Base-by-base conservation (phyloP, 1,139 yeast genomes). In the Yamadazyma jaroonii region DNA sequence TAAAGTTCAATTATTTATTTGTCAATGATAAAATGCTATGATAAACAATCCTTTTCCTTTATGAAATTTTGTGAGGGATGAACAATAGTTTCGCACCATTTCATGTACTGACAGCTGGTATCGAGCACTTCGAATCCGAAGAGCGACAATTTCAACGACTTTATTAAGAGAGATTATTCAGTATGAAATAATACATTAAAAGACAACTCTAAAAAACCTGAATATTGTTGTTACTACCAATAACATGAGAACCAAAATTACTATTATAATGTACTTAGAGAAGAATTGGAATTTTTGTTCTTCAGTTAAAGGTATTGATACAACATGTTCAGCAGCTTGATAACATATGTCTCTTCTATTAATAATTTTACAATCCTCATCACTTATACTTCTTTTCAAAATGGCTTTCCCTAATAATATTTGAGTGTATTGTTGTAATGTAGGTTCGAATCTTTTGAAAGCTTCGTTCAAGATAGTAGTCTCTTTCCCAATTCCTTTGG, bases 311-410 rank as follows among this genome's bases (percentile, higher is more conserved):
- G 76, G 76, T 22, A 71, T 70, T 42, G 68, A 61, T 8, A 69
- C 69, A 23, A 70, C 74, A 42, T 65, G 64, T 36, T 66, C 73
- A 1, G 72, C 69, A 1, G 76, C 74, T 44, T 59, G 70, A 38
- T 53, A 62, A 38, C 77, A 71, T 15, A 70, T 54, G 12, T 63
- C 64, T 44, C 77, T 51, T 39, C 77, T 51, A 35, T 52, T 56
- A 23, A 70, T 56, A 29, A 69, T 48, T 42, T 57, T 62, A 44
- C 75, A 70, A 29, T 64, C 64, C 3, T 38, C 28, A 3, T 41
- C 49, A n/a, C 49, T 48, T 20, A 71, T 52, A 3, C 63, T 64
- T 39, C 66, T 47, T 44, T 67, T 67, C 40, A 71, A 52, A 20
- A 71, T 70, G 25, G 73, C 74, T 45, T 57, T 64, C 2, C 76